A percentile compares a stretch with the other conserved stretches of the same genome.
phyloP scores from a whole-genome alignment of 345 rosid genomes.

The Arabis hirsuta region DNA sequence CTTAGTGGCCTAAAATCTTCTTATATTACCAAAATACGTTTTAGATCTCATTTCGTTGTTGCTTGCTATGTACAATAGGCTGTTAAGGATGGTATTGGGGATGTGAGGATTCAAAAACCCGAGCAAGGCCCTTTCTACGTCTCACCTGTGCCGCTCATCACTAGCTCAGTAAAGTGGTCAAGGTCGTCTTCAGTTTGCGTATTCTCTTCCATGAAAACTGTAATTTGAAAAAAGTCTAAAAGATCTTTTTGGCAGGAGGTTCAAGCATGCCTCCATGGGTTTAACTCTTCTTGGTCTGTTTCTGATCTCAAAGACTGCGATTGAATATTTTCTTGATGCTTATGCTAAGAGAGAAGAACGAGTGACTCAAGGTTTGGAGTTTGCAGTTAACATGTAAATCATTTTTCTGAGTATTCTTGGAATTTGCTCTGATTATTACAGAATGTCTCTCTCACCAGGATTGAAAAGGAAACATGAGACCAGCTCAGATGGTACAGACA shows the following conservation, averaged over 20 bases:
- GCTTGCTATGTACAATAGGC: slow-evolving; percentile 53
- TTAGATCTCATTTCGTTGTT: slow-evolving; percentile 19
- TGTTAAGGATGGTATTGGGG: slow-evolving; percentile 77
- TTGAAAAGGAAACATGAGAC: slow-evolving; percentile 35
- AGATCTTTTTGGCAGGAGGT: slow-evolving; percentile 55
- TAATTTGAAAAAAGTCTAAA: background rate
- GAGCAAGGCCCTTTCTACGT: slow-evolving; percentile 84
- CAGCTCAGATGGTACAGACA: slow-evolving; percentile 10
- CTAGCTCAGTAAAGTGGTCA: slow-evolving; percentile 78
- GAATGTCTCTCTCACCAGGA: background rate
- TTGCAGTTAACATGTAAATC: slow-evolving; percentile 8
- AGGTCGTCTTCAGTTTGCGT: slow-evolving; percentile 50
- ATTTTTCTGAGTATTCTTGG: background rate
- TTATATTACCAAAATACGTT: background rate
- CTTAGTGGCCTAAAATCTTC: background rate
- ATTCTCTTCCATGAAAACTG: background rate
- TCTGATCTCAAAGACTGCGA: slow-evolving; percentile 61
- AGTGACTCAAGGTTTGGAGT: slow-evolving; percentile 46
- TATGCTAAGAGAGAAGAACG: slow-evolving; percentile 62
- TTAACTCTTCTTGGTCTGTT: slow-evolving; percentile 69
- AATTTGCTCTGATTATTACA: background rate
- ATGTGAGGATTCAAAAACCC: slow-evolving; percentile 74
- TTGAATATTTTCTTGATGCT: slow-evolving; percentile 65
- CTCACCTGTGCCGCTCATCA: slow-evolving; percentile 64
- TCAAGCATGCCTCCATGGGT: slow-evolving; percentile 70